A percentile compares a stretch with the other conserved stretches of the same genome.
phyloP scores from a whole-genome alignment of 225 moss, liverwort and hornwort genomes.

The Rhytidiadelphus loreus region DNA sequence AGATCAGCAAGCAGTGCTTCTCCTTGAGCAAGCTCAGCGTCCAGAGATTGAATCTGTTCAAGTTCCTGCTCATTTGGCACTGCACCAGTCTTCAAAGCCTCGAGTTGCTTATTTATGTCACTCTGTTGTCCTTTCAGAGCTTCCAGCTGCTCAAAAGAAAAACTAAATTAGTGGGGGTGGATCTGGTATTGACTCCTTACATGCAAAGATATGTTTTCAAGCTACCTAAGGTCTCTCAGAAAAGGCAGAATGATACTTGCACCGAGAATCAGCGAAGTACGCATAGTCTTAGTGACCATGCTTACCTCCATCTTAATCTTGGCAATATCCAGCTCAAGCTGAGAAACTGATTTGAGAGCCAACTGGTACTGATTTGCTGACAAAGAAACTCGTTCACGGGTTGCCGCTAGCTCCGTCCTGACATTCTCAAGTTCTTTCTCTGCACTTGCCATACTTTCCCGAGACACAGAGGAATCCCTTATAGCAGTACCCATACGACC shows the following conservation, averaged over 20 bases:
- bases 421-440: conserved; percentile 60
- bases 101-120: conserved; percentile 69
- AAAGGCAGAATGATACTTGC: not conserved
- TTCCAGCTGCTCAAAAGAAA: conserved; percentile 47
- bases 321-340: conserved; percentile 68
- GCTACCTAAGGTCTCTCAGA: not conserved
- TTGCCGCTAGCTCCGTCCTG: conserved; percentile 39
- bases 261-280: not conserved
- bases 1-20: conserved; percentile 45
- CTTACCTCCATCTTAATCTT: conserved; percentile 86
- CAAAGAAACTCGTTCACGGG: conserved; percentile 51
- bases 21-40: conserved; percentile 52
- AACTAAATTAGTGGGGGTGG: not conserved
- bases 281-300: not conserved
- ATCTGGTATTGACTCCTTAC: not conserved
- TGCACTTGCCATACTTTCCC: conserved; percentile 52
- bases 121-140: conserved; percentile 69
- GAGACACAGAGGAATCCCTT: conserved; percentile 58
- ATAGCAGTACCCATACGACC: conserved; percentile 93
- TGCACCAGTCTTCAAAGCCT: conserved; percentile 49
- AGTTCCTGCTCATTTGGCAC: conserved; percentile 73
- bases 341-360: conserved; percentile 52
- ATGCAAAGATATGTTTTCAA: not conserved
- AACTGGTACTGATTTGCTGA: conserved; percentile 54
- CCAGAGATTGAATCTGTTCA: conserved; percentile 52